Conservation (phyloP, 164 flowering plant genomes). For the Dillenia turbinata region DNA sequence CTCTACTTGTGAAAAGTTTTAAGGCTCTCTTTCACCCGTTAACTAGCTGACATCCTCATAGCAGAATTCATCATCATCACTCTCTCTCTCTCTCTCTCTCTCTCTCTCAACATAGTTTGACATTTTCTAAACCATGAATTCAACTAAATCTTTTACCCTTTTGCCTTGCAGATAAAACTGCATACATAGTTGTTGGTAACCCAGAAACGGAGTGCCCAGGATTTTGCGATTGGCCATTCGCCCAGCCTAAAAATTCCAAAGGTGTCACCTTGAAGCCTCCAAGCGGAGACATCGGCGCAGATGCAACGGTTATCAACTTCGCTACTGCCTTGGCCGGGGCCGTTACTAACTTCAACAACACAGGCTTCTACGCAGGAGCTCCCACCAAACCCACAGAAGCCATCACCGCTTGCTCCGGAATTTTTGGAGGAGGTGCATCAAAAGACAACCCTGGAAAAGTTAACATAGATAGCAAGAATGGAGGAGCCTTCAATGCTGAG, state of each 20-base stretch:
- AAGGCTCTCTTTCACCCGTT: no score
- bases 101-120: no score
- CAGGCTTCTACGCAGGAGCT: slow-evolving; percentile 23
- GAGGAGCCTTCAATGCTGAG: slow-evolving; percentile 35
- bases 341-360: slow-evolving; percentile 33
- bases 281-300: slow-evolving; percentile 27
- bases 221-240: slow-evolving; percentile 47
- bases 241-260: slow-evolving; percentile 9
- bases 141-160: no score
- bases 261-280: slow-evolving; percentile 30
- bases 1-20: no score
- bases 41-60: no score
- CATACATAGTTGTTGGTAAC: slow-evolving; percentile 32
- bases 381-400: slow-evolving; percentile 13
- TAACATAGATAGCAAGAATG: slow-evolving; percentile 23
- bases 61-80: no score
- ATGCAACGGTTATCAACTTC: slow-evolving; percentile 30
- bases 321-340: slow-evolving; percentile 30
- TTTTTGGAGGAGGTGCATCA: slow-evolving; percentile 33
- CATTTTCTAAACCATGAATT: no score
- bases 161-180: no score
- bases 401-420: slow-evolving; percentile 19
- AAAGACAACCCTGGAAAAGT: slow-evolving; percentile 41
- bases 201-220: slow-evolving; percentile 43
- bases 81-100: no score